Percentiles rank a stretch among this genome's conserved stretches.
These are phyloP conservation scores for Populus tremula DNA, from an alignment of 345 rosid species.

Conservation along the genomic window DNA sequence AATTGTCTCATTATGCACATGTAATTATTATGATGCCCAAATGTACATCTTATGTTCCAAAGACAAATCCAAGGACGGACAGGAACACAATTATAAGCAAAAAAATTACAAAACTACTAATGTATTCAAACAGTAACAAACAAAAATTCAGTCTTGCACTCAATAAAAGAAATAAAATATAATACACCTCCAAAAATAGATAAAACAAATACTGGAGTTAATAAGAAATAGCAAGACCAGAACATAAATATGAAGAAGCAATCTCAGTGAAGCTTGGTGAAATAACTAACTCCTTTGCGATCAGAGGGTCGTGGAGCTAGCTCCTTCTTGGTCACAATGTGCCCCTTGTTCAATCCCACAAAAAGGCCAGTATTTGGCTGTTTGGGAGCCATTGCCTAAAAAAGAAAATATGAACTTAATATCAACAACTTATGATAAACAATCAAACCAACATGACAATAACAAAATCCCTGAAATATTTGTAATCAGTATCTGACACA, in stretches of 20 bases:
- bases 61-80: background rate
- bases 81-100: background rate
- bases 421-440: background rate
- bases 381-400: conserved; percentile 51
- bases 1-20: background rate
- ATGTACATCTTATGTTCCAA: background rate
- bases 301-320: conserved; percentile 50
- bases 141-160: background rate
- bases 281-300: conserved; percentile 54
- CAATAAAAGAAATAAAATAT: background rate
- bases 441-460: background rate
- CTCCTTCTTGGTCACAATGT: conserved; percentile 59
- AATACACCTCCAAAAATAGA: background rate
- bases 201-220: background rate
- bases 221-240: background rate
- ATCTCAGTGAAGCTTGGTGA: background rate
- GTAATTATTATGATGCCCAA: background rate
- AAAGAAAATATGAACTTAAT: background rate
- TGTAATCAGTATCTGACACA: background rate
- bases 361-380: conserved; percentile 45
- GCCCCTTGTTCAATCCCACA: conserved; percentile 66
- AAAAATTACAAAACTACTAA: background rate
- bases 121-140: background rate
- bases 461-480: background rate
- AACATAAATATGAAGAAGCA: background rate